These are phyloP conservation scores for Luffa aegyptiaca DNA, from an alignment of 306 rosid genomes.

Conservation along the genomic window DNA sequence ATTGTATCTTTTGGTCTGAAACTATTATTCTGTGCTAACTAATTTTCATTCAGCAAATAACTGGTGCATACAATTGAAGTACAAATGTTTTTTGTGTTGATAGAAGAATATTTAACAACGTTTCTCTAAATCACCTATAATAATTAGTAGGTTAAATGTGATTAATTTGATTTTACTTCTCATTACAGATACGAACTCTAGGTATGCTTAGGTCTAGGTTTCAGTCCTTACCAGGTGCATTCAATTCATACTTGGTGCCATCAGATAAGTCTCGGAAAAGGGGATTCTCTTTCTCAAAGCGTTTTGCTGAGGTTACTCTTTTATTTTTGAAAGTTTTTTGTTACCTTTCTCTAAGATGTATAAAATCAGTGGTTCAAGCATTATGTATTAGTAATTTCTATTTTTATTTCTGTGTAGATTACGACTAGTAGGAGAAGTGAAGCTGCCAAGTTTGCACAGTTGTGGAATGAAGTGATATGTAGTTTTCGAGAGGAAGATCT, in stretches of 20 bases:
- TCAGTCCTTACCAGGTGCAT: conserved; percentile 95
- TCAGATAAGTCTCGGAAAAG: conserved; percentile 65
- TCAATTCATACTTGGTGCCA: conserved; percentile 86
- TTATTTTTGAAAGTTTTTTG: conserved; percentile 1
- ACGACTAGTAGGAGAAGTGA: conserved; percentile 83
- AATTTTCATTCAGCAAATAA: background rate
- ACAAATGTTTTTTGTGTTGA: background rate
- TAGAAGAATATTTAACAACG: background rate
- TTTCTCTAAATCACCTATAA: background rate
- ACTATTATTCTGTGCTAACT: background rate
- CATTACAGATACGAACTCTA: conserved; percentile 73
- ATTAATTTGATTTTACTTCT: conserved; percentile 8
- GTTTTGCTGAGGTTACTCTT: conserved; percentile 69
- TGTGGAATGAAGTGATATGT: conserved; percentile 94
- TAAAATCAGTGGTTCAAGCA: background rate
- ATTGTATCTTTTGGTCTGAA: background rate
- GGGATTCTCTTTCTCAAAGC: conserved; percentile 67
- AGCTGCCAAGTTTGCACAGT: conserved; percentile 95
- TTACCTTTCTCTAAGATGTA: background rate
- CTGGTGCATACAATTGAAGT: background rate
- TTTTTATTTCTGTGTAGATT: conserved; percentile 38
- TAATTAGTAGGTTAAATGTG: background rate
- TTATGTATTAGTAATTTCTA: conserved; percentile 12
- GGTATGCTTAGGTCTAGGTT: conserved; percentile 93
- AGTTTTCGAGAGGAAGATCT: conserved; percentile 98